Percentiles rank a stretch among this genome's conserved stretches.
These are phyloP conservation scores for Skeletonema tropicum DNA, from an alignment of 108 stramenopile genomes.

Conservation along the genomic window DNA sequence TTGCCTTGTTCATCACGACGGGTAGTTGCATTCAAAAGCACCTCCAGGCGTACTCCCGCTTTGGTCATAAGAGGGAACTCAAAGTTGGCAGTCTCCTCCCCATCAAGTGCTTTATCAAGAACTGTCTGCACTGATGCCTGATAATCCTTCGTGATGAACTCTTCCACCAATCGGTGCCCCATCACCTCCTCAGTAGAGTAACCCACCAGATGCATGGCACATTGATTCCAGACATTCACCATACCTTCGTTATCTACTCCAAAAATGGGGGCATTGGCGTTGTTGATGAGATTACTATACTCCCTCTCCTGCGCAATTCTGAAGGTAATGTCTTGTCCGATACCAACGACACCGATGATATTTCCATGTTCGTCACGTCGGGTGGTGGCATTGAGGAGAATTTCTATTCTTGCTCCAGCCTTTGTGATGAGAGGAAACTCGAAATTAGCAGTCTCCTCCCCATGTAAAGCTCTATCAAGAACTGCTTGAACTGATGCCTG, in stretches of 20 bases:
- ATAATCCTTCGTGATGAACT: conserved; percentile 44
- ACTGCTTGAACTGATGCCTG: conserved; percentile 11
- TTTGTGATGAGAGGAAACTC: conserved; percentile 61
- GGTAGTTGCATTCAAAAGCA: conserved; percentile 67
- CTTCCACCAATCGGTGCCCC: conserved; percentile 40
- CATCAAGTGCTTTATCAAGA: conserved; percentile 46
- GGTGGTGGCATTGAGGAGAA: conserved; percentile 79
- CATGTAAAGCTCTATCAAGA: conserved; percentile 31
- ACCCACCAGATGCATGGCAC: conserved; percentile 12
- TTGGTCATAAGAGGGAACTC: conserved; percentile 53
- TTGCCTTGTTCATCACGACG: conserved; percentile 63
- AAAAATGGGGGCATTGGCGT: conserved; percentile 55
- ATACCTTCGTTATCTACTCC: conserved; percentile 46
- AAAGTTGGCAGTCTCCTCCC: conserved; percentile 51
- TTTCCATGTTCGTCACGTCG: conserved; percentile 64
- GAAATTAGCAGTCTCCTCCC: conserved; percentile 51
- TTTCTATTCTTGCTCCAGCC: conserved; percentile 34
- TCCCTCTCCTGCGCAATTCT: conserved; percentile 42
- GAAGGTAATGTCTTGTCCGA: conserved; percentile 57
- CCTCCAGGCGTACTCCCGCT: conserved; percentile 23
- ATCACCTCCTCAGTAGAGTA: conserved; percentile 15
- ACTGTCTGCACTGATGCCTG: conserved; percentile 47
- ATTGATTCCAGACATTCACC: conserved; percentile 47
- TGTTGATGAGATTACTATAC: conserved; percentile 39
- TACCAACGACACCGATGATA: conserved; percentile 74